These are phyloP conservation scores for Penicillium cataractarum DNA, from an alignment of 495 filamentous ascomycete species.

Conservation along the genomic window DNA sequence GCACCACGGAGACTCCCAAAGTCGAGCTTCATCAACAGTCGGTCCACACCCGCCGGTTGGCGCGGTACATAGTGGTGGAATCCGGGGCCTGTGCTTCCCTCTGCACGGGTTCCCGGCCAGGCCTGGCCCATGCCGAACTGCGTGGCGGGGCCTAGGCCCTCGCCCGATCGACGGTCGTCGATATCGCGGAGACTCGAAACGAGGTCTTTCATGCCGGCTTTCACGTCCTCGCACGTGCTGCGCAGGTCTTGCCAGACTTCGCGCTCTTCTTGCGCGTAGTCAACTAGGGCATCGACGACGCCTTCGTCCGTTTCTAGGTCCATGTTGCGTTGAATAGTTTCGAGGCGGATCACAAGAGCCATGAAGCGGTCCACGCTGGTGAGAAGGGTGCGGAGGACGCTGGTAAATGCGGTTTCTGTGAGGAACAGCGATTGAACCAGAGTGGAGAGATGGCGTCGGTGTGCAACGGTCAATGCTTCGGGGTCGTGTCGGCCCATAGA, in stretches of 20 bases:
- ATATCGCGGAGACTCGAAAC: slow-evolving; percentile 62
- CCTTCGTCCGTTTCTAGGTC: slow-evolving; percentile 80
- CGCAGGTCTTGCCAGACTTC: slow-evolving; percentile 62
- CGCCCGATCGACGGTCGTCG: slow-evolving; percentile 54
- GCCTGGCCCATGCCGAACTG: slow-evolving; percentile 15
- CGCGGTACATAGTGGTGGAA: slow-evolving; percentile 61
- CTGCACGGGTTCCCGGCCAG: slow-evolving; percentile 14
- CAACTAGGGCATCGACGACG: slow-evolving; percentile 71
- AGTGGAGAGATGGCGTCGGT: slow-evolving; percentile 71
- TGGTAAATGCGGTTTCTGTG: slow-evolving; percentile 67
- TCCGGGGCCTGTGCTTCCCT: slow-evolving; percentile 27
- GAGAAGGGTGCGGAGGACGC: slow-evolving; percentile 69
- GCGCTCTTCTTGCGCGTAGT: slow-evolving; percentile 68
- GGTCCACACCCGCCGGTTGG: slow-evolving; percentile 72
- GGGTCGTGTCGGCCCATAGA: slow-evolving; percentile 67
- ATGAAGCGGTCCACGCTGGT: slow-evolving; percentile 75
- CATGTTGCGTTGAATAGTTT: slow-evolving; percentile 69
- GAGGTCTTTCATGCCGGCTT: slow-evolving; percentile 63
- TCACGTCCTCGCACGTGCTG: slow-evolving; percentile 35
- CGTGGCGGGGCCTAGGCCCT: slow-evolving; percentile 34
- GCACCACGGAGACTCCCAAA: slow-evolving; percentile 54
- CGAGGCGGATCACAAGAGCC: slow-evolving; percentile 70
- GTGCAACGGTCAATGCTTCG: slow-evolving; percentile 77
- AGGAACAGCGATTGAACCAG: slow-evolving; percentile 72
- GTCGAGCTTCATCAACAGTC: slow-evolving; percentile 85